Base-by-base conservation (phyloP, 495 filamentous ascomycete genomes). In the Xylaria bambusicola region DNA sequence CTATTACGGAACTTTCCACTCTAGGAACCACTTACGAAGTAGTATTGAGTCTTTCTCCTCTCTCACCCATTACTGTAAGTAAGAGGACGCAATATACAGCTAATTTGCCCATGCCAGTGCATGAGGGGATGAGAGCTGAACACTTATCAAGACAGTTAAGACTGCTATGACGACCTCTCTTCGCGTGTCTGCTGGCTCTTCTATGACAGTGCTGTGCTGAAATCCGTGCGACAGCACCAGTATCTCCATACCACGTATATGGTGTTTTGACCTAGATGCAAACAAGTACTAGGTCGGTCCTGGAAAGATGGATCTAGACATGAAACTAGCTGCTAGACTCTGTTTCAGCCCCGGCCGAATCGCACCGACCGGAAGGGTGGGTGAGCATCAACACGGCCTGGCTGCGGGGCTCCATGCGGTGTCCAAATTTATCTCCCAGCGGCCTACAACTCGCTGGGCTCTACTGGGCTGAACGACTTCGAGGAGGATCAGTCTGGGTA, bases 361-460 rank as follows among this genome's bases (percentile, higher is more conserved):
- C 36, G 38, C 52, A 23, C 52, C 36, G 52, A 44, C 23, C 35
- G 35, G 35, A 52, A 24, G 51, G 36, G 42, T 42, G 51, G 31
- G 38, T 31, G 51, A 54, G 26, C 17, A 38, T 38, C 26, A 26
- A 31, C 12, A 31, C 36, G 33, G 50, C 20, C 12, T 54, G n/a
- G n/a, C 38, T 29, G 52, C 38, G 52, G 52, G 52, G 52, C 52
- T 54, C 52, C 52, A 54, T 54, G 52, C 52, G 52, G 52, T 54
- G 31, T 54, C 52, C 52, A 54, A 54, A 54, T 42, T 54, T 54
- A 54, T 54, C 52, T 54, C 52, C 38, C 52, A 38, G 17, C 13
- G 35, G 21, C 50, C 50, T n/a, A 21, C 40, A 33, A 15, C 26
- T 26, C 31, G 35, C 50, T 48, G 21, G 44, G 8, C 29, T 33